These are phyloP conservation scores for Hypocreales sp. DNA, from an alignment of 2,329 filamentous ascomycete genomes.

Conservation along the genomic window DNA sequence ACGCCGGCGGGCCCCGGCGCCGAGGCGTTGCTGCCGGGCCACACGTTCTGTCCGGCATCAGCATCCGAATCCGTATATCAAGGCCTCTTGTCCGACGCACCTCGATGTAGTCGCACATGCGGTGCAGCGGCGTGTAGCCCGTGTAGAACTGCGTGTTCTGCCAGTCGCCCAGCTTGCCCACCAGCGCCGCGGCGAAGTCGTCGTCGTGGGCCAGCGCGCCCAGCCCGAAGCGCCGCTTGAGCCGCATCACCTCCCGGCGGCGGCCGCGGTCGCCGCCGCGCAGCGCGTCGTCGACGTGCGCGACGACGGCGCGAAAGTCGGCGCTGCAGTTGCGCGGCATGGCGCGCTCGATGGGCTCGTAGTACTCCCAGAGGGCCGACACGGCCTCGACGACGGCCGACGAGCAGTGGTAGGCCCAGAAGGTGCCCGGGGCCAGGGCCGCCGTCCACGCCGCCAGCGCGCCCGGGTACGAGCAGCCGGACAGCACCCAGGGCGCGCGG, in stretches of 20 bases:
- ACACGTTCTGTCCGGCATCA: slow-evolving; percentile 6
- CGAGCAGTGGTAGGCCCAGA: slow-evolving; percentile 61
- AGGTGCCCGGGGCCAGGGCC: slow-evolving; percentile 56
- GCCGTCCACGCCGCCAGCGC: slow-evolving; percentile 60
- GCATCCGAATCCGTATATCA: too few relatives aligned
- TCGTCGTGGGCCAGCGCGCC: slow-evolving; percentile 23
- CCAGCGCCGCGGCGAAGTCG: slow-evolving; percentile 29
- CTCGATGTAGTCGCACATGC: slow-evolving; percentile 19
- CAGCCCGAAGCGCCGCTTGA: slow-evolving; percentile 25
- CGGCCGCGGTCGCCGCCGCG: slow-evolving; percentile 19
- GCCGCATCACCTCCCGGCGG: slow-evolving; percentile 20
- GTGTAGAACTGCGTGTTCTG: slow-evolving; percentile 18
- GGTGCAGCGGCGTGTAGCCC: slow-evolving; percentile 18
- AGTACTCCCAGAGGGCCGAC: slow-evolving; percentile 52
- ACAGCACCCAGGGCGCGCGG: slow-evolving; percentile 54
- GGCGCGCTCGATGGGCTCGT: slow-evolving; percentile 25
- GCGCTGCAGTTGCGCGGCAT: slow-evolving; percentile 43
- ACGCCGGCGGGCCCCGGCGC: slow-evolving; percentile 22
- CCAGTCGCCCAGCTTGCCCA: slow-evolving; percentile 13
- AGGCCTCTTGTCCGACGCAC: too few relatives aligned
- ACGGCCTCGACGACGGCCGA: slow-evolving; percentile 64
- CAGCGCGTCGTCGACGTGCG: slow-evolving; percentile 31
- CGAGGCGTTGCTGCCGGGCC: slow-evolving; percentile 5
- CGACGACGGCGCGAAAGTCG: slow-evolving; percentile 37
- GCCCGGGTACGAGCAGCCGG: slow-evolving; percentile 69